phyloP scores from a whole-genome alignment of 768 basidiomycete genomes.

The Termitomyces sp. region DNA sequence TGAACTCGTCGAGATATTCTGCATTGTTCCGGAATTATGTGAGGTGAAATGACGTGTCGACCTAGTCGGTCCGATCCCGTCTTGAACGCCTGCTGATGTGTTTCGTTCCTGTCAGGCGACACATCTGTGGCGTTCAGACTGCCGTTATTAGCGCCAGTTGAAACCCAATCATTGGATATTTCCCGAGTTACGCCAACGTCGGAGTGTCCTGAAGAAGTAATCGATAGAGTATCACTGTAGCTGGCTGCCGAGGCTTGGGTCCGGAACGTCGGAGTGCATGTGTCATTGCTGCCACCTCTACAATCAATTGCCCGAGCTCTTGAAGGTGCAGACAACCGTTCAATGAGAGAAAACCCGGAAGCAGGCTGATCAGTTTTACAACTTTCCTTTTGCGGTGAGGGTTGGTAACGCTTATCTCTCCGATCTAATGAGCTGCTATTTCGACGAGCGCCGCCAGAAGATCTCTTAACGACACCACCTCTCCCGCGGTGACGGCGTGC shows the following conservation, averaged over 20 bases:
- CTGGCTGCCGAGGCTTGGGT: background rate
- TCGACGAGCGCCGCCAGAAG: background rate
- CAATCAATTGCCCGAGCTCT: background rate
- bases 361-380: background rate
- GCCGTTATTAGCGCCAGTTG: background rate
- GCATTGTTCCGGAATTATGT: slow-evolving; percentile 1
- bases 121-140: slow-evolving; percentile 4
- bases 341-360: background rate
- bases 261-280: slow-evolving; percentile 1
- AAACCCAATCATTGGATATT: background rate
- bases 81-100: slow-evolving; percentile 2
- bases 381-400: slow-evolving; percentile 2
- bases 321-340: background rate
- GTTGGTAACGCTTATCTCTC: slow-evolving; percentile 1
- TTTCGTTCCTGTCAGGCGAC: background rate
- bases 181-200: slow-evolving; percentile 1
- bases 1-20: slow-evolving; percentile 1
- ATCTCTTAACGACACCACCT: background rate
- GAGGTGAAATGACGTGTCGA: slow-evolving; percentile 4
- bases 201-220: slow-evolving; percentile 2
- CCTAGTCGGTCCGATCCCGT: slow-evolving; percentile 8
- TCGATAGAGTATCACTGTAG: background rate
- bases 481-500: slow-evolving; percentile 1
- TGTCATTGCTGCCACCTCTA: background rate
- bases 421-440: background rate